A percentile compares a stretch with the other conserved stretches of the same genome.
These are phyloP conservation scores for Ascosphaera pollenicola DNA, from an alignment of 2,329 filamentous ascomycete species.

Conservation along the genomic window DNA sequence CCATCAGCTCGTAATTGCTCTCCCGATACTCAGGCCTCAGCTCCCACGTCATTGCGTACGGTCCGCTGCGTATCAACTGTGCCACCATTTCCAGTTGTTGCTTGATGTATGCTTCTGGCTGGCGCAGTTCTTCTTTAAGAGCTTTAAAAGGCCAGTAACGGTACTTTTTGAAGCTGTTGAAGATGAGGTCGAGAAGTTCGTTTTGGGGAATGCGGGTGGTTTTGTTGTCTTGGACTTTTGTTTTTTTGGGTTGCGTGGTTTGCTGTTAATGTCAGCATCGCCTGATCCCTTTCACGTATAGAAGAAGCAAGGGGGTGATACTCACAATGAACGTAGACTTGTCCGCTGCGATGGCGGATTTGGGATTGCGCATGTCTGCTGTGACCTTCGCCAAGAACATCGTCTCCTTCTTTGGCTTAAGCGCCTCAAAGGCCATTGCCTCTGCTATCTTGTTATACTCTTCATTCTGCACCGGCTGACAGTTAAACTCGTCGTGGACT, in stretches of 20 bases:
- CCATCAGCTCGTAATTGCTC: constrained; percentile 19
- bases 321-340: constrained; percentile 22
- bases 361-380: constrained; percentile 34
- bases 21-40: constrained; percentile 48
- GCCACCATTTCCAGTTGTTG: constrained; percentile 67
- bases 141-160: constrained; percentile 89
- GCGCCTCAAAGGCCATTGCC: constrained; percentile 34
- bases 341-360: constrained; percentile 25
- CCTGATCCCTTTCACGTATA: too few species aligned
- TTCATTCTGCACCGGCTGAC: constrained; percentile 47
- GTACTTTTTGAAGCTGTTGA: constrained; percentile 62
- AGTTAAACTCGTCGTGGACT: constrained; percentile 55
- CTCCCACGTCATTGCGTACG: constrained; percentile 70
- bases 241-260: constrained; percentile 30
- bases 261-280: constrained; percentile 14
- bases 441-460: constrained; percentile 43
- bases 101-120: constrained; percentile 86
- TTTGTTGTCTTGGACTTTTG: constrained; percentile 48
- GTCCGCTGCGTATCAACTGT: constrained; percentile 57
- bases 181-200: constrained; percentile 69
- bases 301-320: constrained; percentile 3
- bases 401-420: constrained; percentile 37
- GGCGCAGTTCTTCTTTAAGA: constrained; percentile 52
- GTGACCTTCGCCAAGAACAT: constrained; percentile 24
- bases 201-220: constrained; percentile 74